Percentiles rank a stretch among this genome's conserved stretches.
Evolutionary conservation across 2,329 filamentous ascomycete genomes (phyloP).

Genomic region (Colletotrichum spaethianum): DNA sequence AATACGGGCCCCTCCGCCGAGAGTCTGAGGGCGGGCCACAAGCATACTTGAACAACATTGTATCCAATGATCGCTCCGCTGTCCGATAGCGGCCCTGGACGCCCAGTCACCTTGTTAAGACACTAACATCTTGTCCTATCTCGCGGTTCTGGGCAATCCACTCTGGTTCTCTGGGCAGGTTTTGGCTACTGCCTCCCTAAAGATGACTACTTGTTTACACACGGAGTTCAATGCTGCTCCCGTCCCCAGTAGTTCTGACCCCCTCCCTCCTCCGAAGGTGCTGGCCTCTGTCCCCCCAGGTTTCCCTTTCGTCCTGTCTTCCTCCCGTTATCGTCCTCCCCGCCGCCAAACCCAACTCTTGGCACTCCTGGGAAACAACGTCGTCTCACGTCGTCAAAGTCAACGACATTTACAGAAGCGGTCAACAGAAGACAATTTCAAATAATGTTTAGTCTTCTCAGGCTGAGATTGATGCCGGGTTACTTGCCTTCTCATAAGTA

Average conservation of each 20-base stretch:
- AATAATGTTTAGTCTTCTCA: not conserved
- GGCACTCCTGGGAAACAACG: slow-evolving; percentile 10
- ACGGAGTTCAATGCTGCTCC: not conserved
- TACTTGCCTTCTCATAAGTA: accelerated
- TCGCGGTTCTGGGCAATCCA: slow-evolving; percentile 29
- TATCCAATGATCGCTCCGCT: slow-evolving; percentile 9
- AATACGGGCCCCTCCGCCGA: slow-evolving; percentile 28
- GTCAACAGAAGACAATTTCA: not conserved
- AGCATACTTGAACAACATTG: not conserved
- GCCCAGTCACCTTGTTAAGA: slow-evolving; percentile 30
- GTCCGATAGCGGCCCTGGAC: not conserved
- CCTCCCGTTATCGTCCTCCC: slow-evolving; percentile 5
- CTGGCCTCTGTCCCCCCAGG: not conserved
- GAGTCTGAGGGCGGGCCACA: slow-evolving; percentile 15
- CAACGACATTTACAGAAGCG: not conserved
- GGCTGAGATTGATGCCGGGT: not conserved
- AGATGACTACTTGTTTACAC: not conserved
- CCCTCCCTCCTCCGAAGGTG: not conserved
- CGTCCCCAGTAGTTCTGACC: slow-evolving; percentile 10
- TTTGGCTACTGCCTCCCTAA: slow-evolving; percentile 4
- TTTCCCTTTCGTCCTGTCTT: slow-evolving; percentile 3
- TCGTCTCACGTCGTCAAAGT: not conserved
- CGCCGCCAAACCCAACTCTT: slow-evolving; percentile 13
- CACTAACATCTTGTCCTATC: slow-evolving; percentile 26
- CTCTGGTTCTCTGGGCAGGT: slow-evolving; percentile 25